Evolutionary conservation across 768 basidiomycete genomes (phyloP), one percentile per base, ranked within the genome.

Genomic region (Mrakia hoshinonis): DNA sequence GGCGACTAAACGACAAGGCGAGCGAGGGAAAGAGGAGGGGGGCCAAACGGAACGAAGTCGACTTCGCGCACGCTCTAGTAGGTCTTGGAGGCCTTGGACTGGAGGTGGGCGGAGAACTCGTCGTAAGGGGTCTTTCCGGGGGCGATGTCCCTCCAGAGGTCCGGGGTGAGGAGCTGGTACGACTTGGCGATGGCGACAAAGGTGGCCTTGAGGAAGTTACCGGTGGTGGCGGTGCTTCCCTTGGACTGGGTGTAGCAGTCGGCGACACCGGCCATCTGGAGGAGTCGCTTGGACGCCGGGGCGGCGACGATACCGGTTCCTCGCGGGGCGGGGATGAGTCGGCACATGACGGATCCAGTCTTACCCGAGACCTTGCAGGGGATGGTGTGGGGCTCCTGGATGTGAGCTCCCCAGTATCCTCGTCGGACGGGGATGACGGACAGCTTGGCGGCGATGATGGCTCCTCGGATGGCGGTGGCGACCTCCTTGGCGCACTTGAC

Each of bases 401-500:
- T 94, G 78, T 92, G 90, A 77, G 92, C 91, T 84, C 96, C 96
- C 96, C 96, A 99, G 86, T 99, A 99, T 77, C 96, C 96, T 83
- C 96, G 85, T 77, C 96, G 90, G 74, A 99, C 96, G 77, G 96
- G 96, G 79, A 98, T 89, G 80, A 98, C 91, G 61, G 92, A 92
- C 75, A 99, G 86, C 80, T 99, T 99, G 79, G 96, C 96, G 74
- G 93, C 87, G 83, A 97, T 93, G 85, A 99, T 98, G 75, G 96
- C 96, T 74, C 96, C 96, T 78, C 96, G 93, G 81, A 99, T 99
- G 77, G 96, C 96, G 70, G 94, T 96, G 39, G 96, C 96, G 78
- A 98, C 96, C 86, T 99, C 96, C 85, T 99, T 99, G 76, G 96
- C 94, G 79, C 95, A 98, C 84, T 99, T 99, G 81, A 98, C 94